Evolutionary conservation across 176 grass and related monocot species (phyloP).

Genomic region (Chrysopogon serrulatus): DNA sequence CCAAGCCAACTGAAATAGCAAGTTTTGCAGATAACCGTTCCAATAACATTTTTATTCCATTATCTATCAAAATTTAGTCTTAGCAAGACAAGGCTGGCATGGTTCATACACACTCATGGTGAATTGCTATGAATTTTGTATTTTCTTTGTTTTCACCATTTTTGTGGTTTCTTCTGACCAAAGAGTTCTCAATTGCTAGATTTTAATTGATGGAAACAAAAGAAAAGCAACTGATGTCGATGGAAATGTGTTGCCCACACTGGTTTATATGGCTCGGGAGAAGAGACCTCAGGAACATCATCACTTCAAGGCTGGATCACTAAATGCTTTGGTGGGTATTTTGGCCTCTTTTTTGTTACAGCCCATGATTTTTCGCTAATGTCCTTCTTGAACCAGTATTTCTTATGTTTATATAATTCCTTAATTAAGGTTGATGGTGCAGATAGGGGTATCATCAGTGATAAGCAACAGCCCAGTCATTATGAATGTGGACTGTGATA

Average conservation of each 20-base stretch:
- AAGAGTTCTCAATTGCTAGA: conserved; percentile 31
- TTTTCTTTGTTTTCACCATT: background rate
- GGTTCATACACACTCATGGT: background rate
- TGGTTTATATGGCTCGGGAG: conserved; percentile 77
- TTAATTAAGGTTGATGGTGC: conserved; percentile 20
- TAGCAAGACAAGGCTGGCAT: background rate
- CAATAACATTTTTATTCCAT: background rate
- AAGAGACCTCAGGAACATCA: conserved; percentile 56
- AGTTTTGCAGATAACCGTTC: background rate
- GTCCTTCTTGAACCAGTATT: background rate
- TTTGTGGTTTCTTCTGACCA: conserved; percentile 19
- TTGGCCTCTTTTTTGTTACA: background rate
- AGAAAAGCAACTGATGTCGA: conserved; percentile 29
- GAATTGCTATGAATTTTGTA: background rate
- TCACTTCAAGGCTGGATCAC: conserved; percentile 82
- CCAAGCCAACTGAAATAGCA: background rate
- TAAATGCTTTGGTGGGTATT: conserved; percentile 60
- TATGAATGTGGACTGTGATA: conserved; percentile 80
- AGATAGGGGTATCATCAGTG: conserved; percentile 70
- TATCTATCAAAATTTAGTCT: background rate
- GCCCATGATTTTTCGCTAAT: background rate
- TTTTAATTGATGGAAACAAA: conserved; percentile 54
- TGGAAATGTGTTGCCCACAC: conserved; percentile 48
- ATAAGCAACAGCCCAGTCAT: conserved; percentile 72
- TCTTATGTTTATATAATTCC: background rate